A percentile compares a stretch with the other conserved stretches of the same genome.
These are phyloP conservation scores for Aspergillus funiculosus DNA, from an alignment of 495 filamentous ascomycete genomes.

Conservation along the genomic window DNA sequence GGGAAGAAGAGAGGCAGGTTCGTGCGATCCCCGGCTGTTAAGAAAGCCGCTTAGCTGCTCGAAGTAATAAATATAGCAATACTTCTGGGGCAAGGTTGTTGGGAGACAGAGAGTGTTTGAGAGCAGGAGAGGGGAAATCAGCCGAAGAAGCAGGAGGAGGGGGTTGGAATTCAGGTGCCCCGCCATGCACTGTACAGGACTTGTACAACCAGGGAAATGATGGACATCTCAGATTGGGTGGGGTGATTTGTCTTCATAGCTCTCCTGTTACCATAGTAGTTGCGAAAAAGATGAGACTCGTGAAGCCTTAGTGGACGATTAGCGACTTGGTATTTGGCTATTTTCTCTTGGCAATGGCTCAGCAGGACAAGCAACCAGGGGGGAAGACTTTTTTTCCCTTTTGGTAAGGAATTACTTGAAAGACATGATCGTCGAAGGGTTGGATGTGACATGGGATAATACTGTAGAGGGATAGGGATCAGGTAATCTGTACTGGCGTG, in stretches of 20 bases:
- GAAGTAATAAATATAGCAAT: neutral
- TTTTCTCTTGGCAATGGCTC: too few species aligned
- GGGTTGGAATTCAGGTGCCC: constrained; percentile 9
- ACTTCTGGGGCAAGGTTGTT: neutral
- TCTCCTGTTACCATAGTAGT: too few species aligned
- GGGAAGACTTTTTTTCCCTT: too few species aligned
- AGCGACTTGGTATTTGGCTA: too few species aligned
- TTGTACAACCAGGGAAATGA: neutral
- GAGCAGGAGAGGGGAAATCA: neutral
- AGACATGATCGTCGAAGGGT: too few species aligned
- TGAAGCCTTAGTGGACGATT: neutral
- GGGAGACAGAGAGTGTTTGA: neutral
- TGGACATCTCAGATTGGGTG: neutral
- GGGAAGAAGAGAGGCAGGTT: neutral
- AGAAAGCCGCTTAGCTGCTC: neutral
- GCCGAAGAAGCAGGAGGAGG: neutral
- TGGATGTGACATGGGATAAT: too few species aligned
- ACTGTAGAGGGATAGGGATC: too few species aligned
- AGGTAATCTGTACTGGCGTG: too few species aligned
- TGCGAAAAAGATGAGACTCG: neutral
- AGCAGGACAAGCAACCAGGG: too few species aligned
- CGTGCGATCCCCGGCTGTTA: neutral
- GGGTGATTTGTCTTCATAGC: constrained; percentile 1
- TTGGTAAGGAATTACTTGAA: too few species aligned
- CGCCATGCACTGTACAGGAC: constrained; percentile 5